Conservation (phyloP, 257 asterid genomes). For the Orobanche coerulescens region DNA sequence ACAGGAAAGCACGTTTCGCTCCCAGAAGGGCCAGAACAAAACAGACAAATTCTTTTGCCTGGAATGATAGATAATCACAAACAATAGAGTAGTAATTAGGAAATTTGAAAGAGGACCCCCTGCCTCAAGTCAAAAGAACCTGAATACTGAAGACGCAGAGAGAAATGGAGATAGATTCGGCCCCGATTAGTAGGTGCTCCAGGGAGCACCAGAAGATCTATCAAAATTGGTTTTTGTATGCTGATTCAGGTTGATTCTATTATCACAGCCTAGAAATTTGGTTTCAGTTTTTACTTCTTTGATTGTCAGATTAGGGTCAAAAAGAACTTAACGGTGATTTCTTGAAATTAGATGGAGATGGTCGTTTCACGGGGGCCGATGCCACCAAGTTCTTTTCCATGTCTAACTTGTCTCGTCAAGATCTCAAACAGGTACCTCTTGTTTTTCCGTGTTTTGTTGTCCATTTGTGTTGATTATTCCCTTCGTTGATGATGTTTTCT, state of each 20-base stretch:
- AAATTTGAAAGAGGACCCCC: constrained; percentile 3
- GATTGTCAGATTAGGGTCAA: not conserved
- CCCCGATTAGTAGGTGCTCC: constrained; percentile 74
- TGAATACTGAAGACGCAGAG: not conserved
- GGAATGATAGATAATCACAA: not conserved
- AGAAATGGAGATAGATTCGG: constrained; percentile 73
- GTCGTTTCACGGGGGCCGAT: constrained; percentile 74
- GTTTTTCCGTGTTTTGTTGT: not conserved
- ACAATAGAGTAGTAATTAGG: not conserved
- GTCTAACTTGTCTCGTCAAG: constrained; percentile 79
- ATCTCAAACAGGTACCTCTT: constrained; percentile 66
- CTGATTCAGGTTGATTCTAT: constrained; percentile 62
- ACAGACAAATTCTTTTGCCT: not conserved
- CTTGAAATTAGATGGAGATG: constrained; percentile 68
- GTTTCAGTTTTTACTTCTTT: not conserved
- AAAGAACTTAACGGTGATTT: constrained; percentile 7
- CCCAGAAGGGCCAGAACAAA: not conserved
- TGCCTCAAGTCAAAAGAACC: not conserved
- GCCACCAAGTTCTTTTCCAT: constrained; percentile 81
- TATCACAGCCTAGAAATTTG: not conserved
- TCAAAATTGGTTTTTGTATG: constrained; percentile 64
- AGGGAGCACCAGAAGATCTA: constrained; percentile 75
- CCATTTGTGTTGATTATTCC: not conserved
- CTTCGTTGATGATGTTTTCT: not conserved
- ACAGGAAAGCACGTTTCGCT: not conserved